Conservation (phyloP, 2,329 filamentous ascomycete genomes). For the Hymenoscyphus fructigenus region DNA sequence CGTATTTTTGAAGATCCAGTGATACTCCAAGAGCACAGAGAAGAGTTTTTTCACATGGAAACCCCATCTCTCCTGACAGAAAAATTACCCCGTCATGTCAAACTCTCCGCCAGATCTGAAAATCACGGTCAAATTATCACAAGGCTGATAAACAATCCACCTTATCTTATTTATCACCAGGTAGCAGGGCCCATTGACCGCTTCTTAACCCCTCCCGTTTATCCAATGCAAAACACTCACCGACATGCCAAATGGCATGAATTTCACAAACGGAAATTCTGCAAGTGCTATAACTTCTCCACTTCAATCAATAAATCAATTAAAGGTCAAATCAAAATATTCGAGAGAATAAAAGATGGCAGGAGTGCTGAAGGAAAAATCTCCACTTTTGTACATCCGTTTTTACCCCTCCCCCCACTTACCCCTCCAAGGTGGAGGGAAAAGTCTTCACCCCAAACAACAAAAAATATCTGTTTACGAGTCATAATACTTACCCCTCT, state of each 20-base stretch:
- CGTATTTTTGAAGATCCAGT: background rate
- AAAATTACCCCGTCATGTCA: background rate
- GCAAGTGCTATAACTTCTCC: background rate
- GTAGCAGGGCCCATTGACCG: background rate
- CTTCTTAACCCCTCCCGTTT: constrained; percentile 1
- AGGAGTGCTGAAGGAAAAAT: background rate
- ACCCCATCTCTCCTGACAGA: background rate
- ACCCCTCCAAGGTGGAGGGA: background rate
- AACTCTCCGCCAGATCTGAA: background rate
- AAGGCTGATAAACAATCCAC: background rate
- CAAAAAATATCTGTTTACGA: background rate
- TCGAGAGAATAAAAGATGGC: background rate
- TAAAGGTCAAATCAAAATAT: background rate
- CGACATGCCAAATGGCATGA: background rate
- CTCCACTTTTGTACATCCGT: background rate
- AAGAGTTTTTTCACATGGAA: constrained; percentile 1
- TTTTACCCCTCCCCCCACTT: constrained; percentile 4
- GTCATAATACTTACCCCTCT: constrained; percentile 3
- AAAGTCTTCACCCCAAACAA: background rate
- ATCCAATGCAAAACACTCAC: constrained; percentile 2
- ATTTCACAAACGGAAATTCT: background rate
- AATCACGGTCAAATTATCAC: background rate
- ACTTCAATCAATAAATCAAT: background rate
- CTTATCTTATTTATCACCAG: background rate
- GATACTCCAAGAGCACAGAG: background rate